Percentiles rank a stretch among this genome's conserved stretches.
Conservation (phyloP, 306 rosid species). For the Vachellia collinsii region DNA sequence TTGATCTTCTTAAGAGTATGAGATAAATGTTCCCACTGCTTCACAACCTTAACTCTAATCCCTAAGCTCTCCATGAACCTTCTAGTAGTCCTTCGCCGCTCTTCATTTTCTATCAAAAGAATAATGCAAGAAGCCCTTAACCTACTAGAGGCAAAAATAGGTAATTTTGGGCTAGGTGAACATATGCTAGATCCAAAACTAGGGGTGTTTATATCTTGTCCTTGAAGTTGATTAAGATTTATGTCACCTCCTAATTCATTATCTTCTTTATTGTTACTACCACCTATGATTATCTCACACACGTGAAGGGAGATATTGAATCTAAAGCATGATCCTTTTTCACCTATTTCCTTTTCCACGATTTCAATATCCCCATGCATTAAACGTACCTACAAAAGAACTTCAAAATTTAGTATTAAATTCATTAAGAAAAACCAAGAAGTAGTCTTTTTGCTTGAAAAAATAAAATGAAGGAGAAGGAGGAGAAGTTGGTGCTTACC, state of each 20-base stretch:
- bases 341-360: conserved; percentile 70
- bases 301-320: conserved; percentile 56
- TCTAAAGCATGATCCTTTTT: conserved; percentile 73
- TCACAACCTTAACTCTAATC: conserved; percentile 40
- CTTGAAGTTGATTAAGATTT: neutral
- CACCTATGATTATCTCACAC: conserved; percentile 34
- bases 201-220: no score
- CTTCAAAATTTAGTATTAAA: neutral
- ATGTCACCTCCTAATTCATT: conserved; percentile 22
- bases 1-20: conserved; percentile 42
- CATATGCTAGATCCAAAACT: no score
- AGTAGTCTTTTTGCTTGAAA: neutral
- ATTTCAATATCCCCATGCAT: no score
- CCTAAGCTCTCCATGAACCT: conserved; percentile 48
- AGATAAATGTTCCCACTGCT: no score
- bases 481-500: conserved; percentile 45
- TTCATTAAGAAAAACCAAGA: neutral
- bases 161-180: no score
- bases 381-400: conserved; percentile 62
- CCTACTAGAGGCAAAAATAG: conserved; percentile 54
- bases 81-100: conserved; percentile 28
- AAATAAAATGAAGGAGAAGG: neutral
- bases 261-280: conserved; percentile 37
- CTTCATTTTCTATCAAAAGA: conserved; percentile 31
- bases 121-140: conserved; percentile 49